Conservation (phyloP, 1,284 basidiomycete genomes). For the Apiotrichum brassicae region DNA sequence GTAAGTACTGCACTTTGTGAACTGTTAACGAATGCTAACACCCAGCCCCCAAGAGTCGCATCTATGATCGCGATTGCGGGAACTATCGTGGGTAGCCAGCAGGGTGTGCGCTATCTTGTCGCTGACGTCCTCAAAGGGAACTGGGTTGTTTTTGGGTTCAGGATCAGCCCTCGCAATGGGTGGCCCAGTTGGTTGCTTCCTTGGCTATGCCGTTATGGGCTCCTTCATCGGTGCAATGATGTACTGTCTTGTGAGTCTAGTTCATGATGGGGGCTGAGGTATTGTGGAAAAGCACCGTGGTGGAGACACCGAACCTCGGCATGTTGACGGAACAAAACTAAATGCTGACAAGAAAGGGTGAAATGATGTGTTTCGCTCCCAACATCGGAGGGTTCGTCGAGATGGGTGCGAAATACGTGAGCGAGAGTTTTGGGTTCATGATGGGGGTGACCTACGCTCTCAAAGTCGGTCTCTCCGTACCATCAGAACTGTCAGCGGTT, state of each 20-base stretch:
- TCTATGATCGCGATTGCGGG: slow-evolving; percentile 11
- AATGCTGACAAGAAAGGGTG: not conserved
- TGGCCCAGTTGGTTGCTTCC: too few species aligned
- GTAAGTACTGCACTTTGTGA: not conserved
- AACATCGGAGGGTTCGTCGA: slow-evolving; percentile 16
- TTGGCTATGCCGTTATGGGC: slow-evolving; percentile 26
- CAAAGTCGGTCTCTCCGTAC: slow-evolving; percentile 18
- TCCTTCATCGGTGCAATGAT: slow-evolving; percentile 13
- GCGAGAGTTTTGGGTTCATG: slow-evolving; percentile 17
- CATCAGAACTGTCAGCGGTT: slow-evolving; percentile 67
- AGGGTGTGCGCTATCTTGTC: too few species aligned
- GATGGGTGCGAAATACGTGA: slow-evolving; percentile 20
- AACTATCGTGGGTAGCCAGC: too few species aligned
- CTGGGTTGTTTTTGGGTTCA: slow-evolving; percentile 5
- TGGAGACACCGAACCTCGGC: too few species aligned
- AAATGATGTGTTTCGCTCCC: slow-evolving; percentile 13
- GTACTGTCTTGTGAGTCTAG: slow-evolving; percentile 22
- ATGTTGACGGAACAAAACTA: not conserved
- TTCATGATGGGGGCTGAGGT: too few species aligned
- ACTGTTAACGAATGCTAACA: too few species aligned
- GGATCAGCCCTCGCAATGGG: not conserved
- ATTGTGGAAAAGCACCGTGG: too few species aligned
- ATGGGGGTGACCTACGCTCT: slow-evolving; percentile 18
- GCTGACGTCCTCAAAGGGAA: too few species aligned
- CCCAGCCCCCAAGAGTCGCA: not conserved